phyloP scores from a whole-genome alignment of 2,329 filamentous ascomycete species.

The Epichloe amarillans region DNA sequence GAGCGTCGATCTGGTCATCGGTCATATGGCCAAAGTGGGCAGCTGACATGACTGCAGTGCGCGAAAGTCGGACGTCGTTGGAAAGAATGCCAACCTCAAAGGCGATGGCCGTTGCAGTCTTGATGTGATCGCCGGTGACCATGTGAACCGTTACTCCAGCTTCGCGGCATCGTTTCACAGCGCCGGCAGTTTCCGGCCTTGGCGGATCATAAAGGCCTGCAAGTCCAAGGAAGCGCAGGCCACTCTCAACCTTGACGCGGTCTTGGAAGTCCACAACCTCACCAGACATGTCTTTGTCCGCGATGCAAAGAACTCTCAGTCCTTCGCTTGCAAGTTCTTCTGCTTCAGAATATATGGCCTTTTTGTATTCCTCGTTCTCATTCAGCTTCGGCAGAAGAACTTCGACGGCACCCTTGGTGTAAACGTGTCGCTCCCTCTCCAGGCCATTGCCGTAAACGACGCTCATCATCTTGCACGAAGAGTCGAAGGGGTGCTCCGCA shows the following conservation, averaged over 20 bases:
- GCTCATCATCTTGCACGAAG: conserved; percentile 61
- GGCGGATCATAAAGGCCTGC: conserved; percentile 63
- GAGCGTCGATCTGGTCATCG: conserved; percentile 47
- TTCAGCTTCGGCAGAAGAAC: conserved; percentile 39
- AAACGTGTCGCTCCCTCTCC: conserved; percentile 28
- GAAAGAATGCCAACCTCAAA: conserved; percentile 49
- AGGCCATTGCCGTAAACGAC: conserved; percentile 41
- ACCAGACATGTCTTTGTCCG: conserved; percentile 32
- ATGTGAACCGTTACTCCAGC: conserved; percentile 56
- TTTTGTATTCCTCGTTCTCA: conserved; percentile 32
- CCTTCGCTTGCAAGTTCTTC: conserved; percentile 48
- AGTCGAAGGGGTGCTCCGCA: conserved; percentile 61
- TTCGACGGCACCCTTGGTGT: conserved; percentile 46
- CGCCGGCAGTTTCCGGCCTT: conserved; percentile 49
- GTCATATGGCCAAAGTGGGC: conserved; percentile 48
- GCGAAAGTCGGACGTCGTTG: conserved; percentile 19
- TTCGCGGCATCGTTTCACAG: conserved; percentile 43
- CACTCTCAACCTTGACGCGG: conserved; percentile 40
- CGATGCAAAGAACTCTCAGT: conserved; percentile 56
- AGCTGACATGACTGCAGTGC: conserved; percentile 45
- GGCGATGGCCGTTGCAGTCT: conserved; percentile 53
- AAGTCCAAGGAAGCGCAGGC: conserved; percentile 53
- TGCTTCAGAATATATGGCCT: conserved; percentile 32
- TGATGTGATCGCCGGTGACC: conserved; percentile 57
- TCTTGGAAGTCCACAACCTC: conserved; percentile 25